Evolutionary conservation across 192 early-diverging fungal genomes (phyloP).

Genomic region (Rhizophagus prolifer): DNA sequence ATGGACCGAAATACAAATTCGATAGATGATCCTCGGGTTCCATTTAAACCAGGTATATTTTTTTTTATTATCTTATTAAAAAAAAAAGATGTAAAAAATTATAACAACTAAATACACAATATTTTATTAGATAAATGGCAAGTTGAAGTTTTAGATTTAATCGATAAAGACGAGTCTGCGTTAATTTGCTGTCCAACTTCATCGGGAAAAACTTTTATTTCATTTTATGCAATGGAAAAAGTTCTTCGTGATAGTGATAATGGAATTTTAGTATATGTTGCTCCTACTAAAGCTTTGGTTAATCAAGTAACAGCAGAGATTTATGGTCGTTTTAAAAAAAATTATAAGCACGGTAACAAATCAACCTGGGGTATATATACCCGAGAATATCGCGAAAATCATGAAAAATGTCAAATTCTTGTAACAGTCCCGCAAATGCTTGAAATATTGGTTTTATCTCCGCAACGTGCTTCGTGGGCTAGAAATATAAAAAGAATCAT

Average conservation of each 20-base stretch:
- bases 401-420: constrained; percentile 37
- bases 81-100: not conserved
- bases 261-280: constrained; percentile 41
- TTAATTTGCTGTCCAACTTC: constrained; percentile 47
- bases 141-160: constrained; percentile 37
- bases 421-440: constrained; percentile 45
- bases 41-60: constrained; percentile 37
- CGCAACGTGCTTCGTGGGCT: constrained; percentile 36
- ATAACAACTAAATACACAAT: no score
- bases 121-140: constrained; percentile 37
- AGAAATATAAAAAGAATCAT: constrained; percentile 38
- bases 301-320: constrained; percentile 50
- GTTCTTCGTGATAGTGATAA: constrained; percentile 39
- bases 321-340: constrained; percentile 43
- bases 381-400: constrained; percentile 37
- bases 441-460: constrained; percentile 36
- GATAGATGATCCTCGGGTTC: constrained; percentile 32
- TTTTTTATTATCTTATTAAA: not conserved
- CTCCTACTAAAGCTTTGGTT: constrained; percentile 48
- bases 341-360: constrained; percentile 29
- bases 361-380: constrained; percentile 42
- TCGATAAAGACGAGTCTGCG: constrained; percentile 42
- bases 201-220: constrained; percentile 48
- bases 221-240: constrained; percentile 52
- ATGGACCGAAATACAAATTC: constrained; percentile 41